phyloP scores from a whole-genome alignment of 2,329 filamentous ascomycete species.

The Immersiporthe knoxdaviesiana region DNA sequence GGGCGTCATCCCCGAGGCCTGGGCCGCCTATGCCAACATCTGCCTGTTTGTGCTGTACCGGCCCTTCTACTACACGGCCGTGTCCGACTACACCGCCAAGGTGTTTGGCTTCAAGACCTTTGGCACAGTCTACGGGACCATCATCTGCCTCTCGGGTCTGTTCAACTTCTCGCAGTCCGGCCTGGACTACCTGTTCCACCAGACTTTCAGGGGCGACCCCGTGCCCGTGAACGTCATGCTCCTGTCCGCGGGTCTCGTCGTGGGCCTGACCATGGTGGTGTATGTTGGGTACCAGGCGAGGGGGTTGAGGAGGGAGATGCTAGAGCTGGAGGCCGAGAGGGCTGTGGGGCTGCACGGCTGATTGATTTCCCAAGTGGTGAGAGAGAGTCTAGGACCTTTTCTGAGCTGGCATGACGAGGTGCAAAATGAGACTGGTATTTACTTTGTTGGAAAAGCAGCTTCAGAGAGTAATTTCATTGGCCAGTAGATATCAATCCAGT shows the following conservation, averaged over 20 bases:
- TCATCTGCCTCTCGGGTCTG: constrained; percentile 83
- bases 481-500: neutral
- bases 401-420: neutral
- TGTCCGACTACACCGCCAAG: constrained; percentile 88
- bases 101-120: constrained; percentile 93
- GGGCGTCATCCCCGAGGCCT: constrained; percentile 69
- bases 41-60: constrained; percentile 81
- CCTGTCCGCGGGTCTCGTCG: constrained; percentile 60
- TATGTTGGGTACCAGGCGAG: constrained; percentile 61
- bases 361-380: neutral
- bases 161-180: constrained; percentile 84
- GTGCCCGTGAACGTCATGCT: constrained; percentile 76
- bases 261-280: constrained; percentile 67
- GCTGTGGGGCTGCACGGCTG: constrained; percentile 31
- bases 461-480: neutral
- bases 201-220: constrained; percentile 71
- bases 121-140: constrained; percentile 89
- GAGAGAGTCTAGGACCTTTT: neutral
- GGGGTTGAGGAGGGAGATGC: constrained; percentile 39
- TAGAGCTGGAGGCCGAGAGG: constrained; percentile 38
- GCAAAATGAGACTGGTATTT: neutral
- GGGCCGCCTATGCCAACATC: constrained; percentile 77
- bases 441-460: neutral
- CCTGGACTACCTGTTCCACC: constrained; percentile 77
- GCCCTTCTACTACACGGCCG: constrained; percentile 88